A percentile compares a stretch with the other conserved stretches of the same genome.
These are phyloP conservation scores for Ustilago sp. DNA, from an alignment of 1,284 basidiomycete genomes.

Conservation along the genomic window DNA sequence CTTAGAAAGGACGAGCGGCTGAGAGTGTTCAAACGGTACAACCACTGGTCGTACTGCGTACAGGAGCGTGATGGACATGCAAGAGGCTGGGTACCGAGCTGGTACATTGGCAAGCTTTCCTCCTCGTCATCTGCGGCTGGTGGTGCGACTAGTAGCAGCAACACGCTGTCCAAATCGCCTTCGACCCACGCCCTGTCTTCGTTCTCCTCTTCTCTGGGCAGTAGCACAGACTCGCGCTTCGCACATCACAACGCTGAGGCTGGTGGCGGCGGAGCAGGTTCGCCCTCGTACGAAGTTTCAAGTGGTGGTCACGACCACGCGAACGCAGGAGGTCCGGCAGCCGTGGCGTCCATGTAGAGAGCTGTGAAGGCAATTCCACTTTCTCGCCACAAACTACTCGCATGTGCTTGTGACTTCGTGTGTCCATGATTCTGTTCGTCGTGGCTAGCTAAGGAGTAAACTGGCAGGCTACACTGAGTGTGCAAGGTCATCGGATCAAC, in stretches of 20 bases:
- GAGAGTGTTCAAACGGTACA: slow-evolving; percentile 93
- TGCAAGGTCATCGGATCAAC: too few species aligned
- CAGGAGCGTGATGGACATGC: slow-evolving; percentile 60
- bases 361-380: neutral
- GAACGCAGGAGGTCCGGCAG: neutral
- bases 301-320: slow-evolving; percentile 12
- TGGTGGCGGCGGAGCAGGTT: slow-evolving; percentile 8
- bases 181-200: slow-evolving; percentile 19
- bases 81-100: slow-evolving; percentile 67
- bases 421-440: neutral
- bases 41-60: slow-evolving; percentile 87
- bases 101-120: slow-evolving; percentile 61
- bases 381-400: neutral
- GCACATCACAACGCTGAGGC: neutral
- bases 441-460: neutral
- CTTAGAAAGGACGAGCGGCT: slow-evolving; percentile 86
- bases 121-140: slow-evolving; percentile 13
- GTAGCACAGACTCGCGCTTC: slow-evolving; percentile 16
- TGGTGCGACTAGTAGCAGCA: slow-evolving; percentile 1
- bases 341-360: slow-evolving; percentile 12
- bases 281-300: slow-evolving; percentile 22
- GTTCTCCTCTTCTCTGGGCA: neutral
- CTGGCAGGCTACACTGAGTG: neutral
- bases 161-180: slow-evolving; percentile 14
- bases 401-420: neutral